phyloP scores from a whole-genome alignment of 768 basidiomycete species.

The Macrocybe gigantea region DNA sequence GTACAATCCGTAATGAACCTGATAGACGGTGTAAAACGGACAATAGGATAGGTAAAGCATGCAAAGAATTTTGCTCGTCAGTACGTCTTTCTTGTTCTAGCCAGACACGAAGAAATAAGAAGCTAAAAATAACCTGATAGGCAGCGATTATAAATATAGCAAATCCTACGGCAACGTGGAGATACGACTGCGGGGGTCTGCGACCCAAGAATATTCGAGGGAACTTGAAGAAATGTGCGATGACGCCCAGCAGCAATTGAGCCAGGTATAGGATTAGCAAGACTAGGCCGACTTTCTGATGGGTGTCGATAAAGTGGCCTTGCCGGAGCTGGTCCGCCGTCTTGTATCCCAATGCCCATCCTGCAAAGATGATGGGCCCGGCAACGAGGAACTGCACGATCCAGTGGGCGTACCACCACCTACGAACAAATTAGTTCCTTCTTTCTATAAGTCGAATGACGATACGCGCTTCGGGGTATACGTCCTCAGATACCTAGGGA shows the following conservation, averaged over 20 bases:
- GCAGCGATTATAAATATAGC: conserved; percentile 48
- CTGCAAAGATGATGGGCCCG: conserved; percentile 48
- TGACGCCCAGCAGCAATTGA: conserved; percentile 40
- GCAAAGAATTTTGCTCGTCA: too few species aligned
- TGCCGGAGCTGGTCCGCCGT: conserved; percentile 22
- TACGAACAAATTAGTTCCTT: conserved; percentile 7
- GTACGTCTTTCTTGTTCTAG: background rate
- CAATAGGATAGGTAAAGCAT: too few species aligned
- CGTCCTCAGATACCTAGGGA: conserved; percentile 50
- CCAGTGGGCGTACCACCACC: conserved; percentile 48
- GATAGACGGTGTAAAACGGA: background rate
- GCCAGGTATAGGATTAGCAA: conserved; percentile 48
- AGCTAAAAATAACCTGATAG: conserved; percentile 32
- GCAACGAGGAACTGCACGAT: conserved; percentile 38
- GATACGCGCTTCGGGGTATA: conserved; percentile 35
- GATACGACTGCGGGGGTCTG: conserved; percentile 48
- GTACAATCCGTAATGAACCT: conserved; percentile 47
- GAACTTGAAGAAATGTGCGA: conserved; percentile 51
- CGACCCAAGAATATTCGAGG: conserved; percentile 26
- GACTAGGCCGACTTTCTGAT: conserved; percentile 45
- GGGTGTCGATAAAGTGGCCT: conserved; percentile 36
- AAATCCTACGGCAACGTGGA: conserved; percentile 50
- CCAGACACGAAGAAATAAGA: conserved; percentile 1
- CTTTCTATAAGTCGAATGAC: too few species aligned
- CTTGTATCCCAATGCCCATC: conserved; percentile 38